Conservation (phyloP, 83 land plant species). For the Isoetes engelmannii region DNA sequence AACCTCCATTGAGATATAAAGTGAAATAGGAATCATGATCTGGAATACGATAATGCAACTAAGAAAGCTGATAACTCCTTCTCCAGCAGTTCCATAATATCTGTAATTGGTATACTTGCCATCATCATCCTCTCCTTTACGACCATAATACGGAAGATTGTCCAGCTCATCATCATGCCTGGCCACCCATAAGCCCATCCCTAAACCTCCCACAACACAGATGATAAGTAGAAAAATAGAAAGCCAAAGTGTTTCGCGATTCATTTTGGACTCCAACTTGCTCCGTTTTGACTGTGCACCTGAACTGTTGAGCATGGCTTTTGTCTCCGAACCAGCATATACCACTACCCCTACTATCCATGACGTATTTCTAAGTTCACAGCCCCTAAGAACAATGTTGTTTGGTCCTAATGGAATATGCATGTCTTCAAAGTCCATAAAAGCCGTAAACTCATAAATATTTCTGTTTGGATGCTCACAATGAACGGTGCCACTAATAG, state of each 20-base stretch:
- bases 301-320: slow-evolving; percentile 95
- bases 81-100: slow-evolving; percentile 69
- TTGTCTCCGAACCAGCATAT: slow-evolving; percentile 95
- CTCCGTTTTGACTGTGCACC: slow-evolving; percentile 82
- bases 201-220: slow-evolving; percentile 69
- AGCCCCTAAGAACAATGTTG: slow-evolving; percentile 84
- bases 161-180: slow-evolving; percentile 47
- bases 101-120: slow-evolving; percentile 25
- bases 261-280: slow-evolving; percentile 80
- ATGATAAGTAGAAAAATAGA: slow-evolving; percentile 65
- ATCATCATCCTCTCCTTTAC: slow-evolving; percentile 29
- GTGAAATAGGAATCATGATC: slow-evolving; percentile 94
- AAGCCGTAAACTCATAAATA: slow-evolving; percentile 86
- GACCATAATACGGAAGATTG: slow-evolving; percentile 57
- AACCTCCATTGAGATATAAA: slow-evolving; percentile 94
- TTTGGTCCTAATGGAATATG: slow-evolving; percentile 67
- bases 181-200: slow-evolving; percentile 71
- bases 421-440: slow-evolving; percentile 57
- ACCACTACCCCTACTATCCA: slow-evolving; percentile 95
- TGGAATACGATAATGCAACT: slow-evolving; percentile 89
- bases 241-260: slow-evolving; percentile 83
- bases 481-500: slow-evolving; percentile 49
- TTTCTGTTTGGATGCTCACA: slow-evolving; percentile 94
- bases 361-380: slow-evolving; percentile 87
- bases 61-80: slow-evolving; percentile 68